A percentile compares a stretch with the other conserved stretches of the same genome.
Evolutionary conservation across 805 yeast species (phyloP).

Genomic region (Cyberlindnera japonica): DNA sequence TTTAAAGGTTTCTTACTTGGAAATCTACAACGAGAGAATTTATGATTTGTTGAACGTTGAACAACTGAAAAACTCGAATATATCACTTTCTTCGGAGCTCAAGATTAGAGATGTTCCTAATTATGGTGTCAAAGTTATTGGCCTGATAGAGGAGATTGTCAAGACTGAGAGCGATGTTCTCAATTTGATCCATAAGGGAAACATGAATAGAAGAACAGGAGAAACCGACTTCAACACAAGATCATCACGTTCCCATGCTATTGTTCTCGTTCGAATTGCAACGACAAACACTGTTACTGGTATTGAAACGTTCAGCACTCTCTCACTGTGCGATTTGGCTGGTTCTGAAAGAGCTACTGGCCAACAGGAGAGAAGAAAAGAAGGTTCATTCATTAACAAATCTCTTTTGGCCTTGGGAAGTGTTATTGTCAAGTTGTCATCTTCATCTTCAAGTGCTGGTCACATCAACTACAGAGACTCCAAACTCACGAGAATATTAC

Average conservation of each 20-base stretch:
- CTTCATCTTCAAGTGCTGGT: slow-evolving; percentile 35
- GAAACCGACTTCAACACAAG: slow-evolving; percentile 87
- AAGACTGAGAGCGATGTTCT: slow-evolving; percentile 56
- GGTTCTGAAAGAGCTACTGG: slow-evolving; percentile 87
- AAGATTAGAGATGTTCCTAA: slow-evolving; percentile 73
- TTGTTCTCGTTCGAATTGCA: slow-evolving; percentile 63
- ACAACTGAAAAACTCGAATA: slow-evolving; percentile 13
- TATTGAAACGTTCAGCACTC: slow-evolving; percentile 46
- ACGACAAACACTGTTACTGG: slow-evolving; percentile 39
- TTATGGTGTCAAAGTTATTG: slow-evolving; percentile 71
- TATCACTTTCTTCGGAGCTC: slow-evolving; percentile 42
- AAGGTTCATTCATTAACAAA: slow-evolving; percentile 90
- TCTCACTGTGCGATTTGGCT: slow-evolving; percentile 90
- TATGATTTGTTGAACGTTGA: slow-evolving; percentile 58
- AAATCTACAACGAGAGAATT: slow-evolving; percentile 91
- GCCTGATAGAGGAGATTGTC: slow-evolving; percentile 63
- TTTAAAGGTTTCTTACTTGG: slow-evolving; percentile 71
- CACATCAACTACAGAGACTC: slow-evolving; percentile 95
- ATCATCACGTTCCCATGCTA: slow-evolving; percentile 90
- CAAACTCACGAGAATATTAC: slow-evolving; percentile 82
- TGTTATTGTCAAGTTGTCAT: slow-evolving; percentile 72
- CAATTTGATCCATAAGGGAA: slow-evolving; percentile 61
- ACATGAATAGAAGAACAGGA: slow-evolving; percentile 70
- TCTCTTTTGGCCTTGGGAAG: slow-evolving; percentile 87
- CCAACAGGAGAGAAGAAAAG: slow-evolving; percentile 74